Base-by-base conservation (phyloP, 805 yeast genomes). In the Phaffomyces antillensis region DNA sequence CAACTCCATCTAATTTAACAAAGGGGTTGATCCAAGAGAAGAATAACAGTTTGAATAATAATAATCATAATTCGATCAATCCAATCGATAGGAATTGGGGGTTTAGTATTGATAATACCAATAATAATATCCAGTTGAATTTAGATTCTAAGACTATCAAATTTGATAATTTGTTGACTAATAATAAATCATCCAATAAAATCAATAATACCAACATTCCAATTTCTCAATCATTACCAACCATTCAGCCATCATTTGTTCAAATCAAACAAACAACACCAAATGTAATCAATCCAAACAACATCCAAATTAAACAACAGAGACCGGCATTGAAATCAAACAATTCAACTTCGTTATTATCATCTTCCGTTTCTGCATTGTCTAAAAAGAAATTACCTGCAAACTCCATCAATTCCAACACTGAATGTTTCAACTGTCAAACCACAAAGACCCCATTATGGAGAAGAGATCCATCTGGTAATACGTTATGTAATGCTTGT, bases 401-500 rank as follows among this genome's bases (percentile, higher is more conserved):
- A 10, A 44, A 36, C 13, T 51, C 57, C 3, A 42, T 35, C 17
- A 49, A 40, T 33, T 28, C 43, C 9, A 52, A 44, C 26, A 71
- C 68, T 3, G 69, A 67, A 38, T 90, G 98, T 64, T 79, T 90
- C 20, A 91, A 90, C 64, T 90, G 98, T 63, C 82, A 81, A 52
- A 90, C 98, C 0, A 77, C 73, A 51, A 89, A 91, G 11, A 90
- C 98, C 0, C 98, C 98, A 3, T 63, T 91, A 25, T 91, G 98
- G 98, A 71, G 98, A 54, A 73, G 96, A 44, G 88, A 88, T 57
- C 85, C 95, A 0, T 81, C 80, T 47, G 97, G 97, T 1, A 82
- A 86, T 56, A 93, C 96, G 0, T 67, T 91, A 49, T 90, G 98
- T 65, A 90, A 90, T 63, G 98, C 98, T 0, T 90, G 98, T 67